A percentile compares a stretch with the other conserved stretches of the same genome.
These are phyloP conservation scores for Geranomyces michiganensis DNA, from an alignment of 192 early-diverging fungal species.

Conservation along the genomic window DNA sequence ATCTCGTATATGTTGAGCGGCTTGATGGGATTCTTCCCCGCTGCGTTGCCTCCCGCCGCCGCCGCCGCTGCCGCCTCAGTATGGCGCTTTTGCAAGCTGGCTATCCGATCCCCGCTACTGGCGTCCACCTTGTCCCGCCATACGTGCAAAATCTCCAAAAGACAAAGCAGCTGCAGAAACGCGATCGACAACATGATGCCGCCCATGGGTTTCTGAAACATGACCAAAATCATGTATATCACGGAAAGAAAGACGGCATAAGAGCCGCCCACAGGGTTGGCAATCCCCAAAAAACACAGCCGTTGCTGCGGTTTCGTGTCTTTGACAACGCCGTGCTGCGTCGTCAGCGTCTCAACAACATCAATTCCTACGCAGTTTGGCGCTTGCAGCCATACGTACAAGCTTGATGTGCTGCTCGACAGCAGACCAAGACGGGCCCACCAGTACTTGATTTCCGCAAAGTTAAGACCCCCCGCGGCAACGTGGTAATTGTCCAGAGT, in stretches of 20 bases:
- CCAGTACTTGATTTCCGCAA: slow-evolving; percentile 34
- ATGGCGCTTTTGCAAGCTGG: not conserved
- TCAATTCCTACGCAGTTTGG: slow-evolving; percentile 43
- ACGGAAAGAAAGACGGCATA: slow-evolving; percentile 60
- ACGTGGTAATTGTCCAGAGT: slow-evolving; percentile 46
- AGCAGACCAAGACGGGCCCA: slow-evolving; percentile 41
- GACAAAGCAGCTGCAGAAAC: slow-evolving; percentile 42
- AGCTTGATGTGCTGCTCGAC: slow-evolving; percentile 14
- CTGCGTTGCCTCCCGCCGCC: no score
- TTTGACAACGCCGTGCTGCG: not conserved
- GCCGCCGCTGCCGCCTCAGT: not conserved
- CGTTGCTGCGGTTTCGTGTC: not conserved
- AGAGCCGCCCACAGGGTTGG: slow-evolving; percentile 69
- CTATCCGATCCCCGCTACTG: not conserved
- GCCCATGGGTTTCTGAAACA: slow-evolving; percentile 84
- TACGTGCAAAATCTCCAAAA: slow-evolving; percentile 40
- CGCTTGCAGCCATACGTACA: slow-evolving; percentile 40
- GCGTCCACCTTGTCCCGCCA: slow-evolving; percentile 34
- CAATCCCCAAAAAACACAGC: slow-evolving; percentile 56
- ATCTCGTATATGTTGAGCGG: not conserved
- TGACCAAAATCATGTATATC: slow-evolving; percentile 62
- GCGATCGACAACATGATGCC: slow-evolving; percentile 51
- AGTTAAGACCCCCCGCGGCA: not conserved
- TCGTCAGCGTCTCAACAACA: slow-evolving; percentile 11
- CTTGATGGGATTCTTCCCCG: not conserved